Evolutionary conservation across 768 basidiomycete genomes (phyloP).

Genomic region (Leccinum disarticulatum): DNA sequence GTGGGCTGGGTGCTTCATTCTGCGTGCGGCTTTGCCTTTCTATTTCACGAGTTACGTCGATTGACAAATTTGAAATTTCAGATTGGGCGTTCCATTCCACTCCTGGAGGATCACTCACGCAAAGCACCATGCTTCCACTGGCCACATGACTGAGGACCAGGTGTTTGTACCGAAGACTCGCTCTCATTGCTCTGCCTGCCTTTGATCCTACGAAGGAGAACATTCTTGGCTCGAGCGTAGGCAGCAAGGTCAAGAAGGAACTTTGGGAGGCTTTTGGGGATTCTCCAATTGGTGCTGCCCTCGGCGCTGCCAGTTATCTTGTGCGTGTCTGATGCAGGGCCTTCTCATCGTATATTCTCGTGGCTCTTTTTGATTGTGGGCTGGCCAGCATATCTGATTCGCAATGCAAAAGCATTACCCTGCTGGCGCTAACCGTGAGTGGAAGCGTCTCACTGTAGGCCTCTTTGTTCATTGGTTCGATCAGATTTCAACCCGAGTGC

Average conservation of each 20-base stretch:
- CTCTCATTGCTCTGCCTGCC: slow-evolving; percentile 62
- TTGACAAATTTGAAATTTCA: slow-evolving; percentile 33
- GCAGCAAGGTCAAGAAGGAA: slow-evolving; percentile 67
- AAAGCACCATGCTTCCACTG: slow-evolving; percentile 94
- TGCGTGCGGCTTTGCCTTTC: slow-evolving; percentile 48
- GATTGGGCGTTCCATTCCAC: slow-evolving; percentile 94
- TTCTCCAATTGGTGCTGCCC: slow-evolving; percentile 73
- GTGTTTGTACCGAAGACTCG: slow-evolving; percentile 95
- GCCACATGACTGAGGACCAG: slow-evolving; percentile 92
- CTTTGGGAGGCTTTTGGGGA: slow-evolving; percentile 88
- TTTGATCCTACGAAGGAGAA: slow-evolving; percentile 71
- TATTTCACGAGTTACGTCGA: slow-evolving; percentile 22
- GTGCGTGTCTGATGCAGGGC: slow-evolving; percentile 36
- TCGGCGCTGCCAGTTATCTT: slow-evolving; percentile 56
- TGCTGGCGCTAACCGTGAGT: slow-evolving; percentile 72
- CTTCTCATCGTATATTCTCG: slow-evolving; percentile 1
- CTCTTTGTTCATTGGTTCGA: neutral
- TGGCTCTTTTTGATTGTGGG: slow-evolving; percentile 56
- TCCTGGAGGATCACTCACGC: slow-evolving; percentile 94
- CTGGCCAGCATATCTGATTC: slow-evolving; percentile 81
- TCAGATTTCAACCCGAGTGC: slow-evolving; percentile 76
- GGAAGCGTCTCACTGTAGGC: neutral
- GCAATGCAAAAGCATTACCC: slow-evolving; percentile 81
- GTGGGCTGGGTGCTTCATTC: slow-evolving; percentile 95
- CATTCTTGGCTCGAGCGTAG: slow-evolving; percentile 59